These are phyloP conservation scores for Sporopachydermia quercuum DNA, from an alignment of 805 yeast species.

Conservation along the genomic window DNA sequence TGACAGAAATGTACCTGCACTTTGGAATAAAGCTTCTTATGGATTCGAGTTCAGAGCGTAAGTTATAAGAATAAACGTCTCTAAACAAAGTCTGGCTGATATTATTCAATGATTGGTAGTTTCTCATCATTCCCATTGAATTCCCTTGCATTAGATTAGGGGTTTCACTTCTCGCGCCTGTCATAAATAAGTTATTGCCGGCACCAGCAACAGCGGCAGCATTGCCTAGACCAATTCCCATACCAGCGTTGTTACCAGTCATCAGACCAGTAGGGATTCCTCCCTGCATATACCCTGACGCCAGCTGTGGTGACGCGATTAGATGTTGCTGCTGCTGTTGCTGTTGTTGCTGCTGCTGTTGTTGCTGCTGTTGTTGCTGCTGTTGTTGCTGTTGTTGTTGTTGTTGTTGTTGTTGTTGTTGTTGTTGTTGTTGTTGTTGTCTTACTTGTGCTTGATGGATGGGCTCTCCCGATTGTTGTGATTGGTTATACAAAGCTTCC, in stretches of 20 bases:
- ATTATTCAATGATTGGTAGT: slow-evolving; percentile 19
- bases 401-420: slow-evolving; percentile 1
- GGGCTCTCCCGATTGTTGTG: slow-evolving; percentile 3
- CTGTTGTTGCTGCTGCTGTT: slow-evolving; percentile 10
- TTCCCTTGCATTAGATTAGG: slow-evolving; percentile 18
- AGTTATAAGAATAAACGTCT: slow-evolving; percentile 63
- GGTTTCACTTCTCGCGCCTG: slow-evolving; percentile 9
- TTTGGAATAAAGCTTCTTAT: slow-evolving; percentile 44
- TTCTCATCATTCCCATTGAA: slow-evolving; percentile 5
- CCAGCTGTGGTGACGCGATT: slow-evolving; percentile 7
- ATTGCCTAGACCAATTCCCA: slow-evolving; percentile 27
- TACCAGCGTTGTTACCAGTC: slow-evolving; percentile 17
- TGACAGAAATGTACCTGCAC: slow-evolving; percentile 49
- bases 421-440: slow-evolving; percentile 6
- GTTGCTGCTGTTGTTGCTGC: slow-evolving; percentile 8
- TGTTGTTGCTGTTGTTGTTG: slow-evolving; percentile 6
- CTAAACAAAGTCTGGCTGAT: slow-evolving; percentile 37
- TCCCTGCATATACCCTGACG: not conserved
- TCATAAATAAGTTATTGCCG: slow-evolving; percentile 10
- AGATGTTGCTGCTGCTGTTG: slow-evolving; percentile 9
- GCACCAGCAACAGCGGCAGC: slow-evolving; percentile 22
- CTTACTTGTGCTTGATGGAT: slow-evolving; percentile 2
- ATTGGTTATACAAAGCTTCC: slow-evolving; percentile 3
- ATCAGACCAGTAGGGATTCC: slow-evolving; percentile 3
- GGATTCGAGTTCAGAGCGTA: slow-evolving; percentile 49